Conservation (phyloP, 331 rosid species). For the Quercus tomentella region DNA sequence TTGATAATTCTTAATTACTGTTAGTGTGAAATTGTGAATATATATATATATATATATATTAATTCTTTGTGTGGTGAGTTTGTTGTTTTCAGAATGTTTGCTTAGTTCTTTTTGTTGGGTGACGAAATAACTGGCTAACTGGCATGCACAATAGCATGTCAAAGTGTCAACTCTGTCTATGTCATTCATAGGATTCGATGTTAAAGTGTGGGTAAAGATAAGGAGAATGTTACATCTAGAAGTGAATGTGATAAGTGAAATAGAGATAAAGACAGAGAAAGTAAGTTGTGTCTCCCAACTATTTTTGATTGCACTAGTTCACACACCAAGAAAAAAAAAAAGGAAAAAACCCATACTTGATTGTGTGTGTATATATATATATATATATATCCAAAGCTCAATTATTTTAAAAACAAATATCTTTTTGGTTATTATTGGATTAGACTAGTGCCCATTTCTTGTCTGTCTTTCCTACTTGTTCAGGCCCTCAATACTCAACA, state of each 20-base stretch:
- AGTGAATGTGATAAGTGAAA: neutral
- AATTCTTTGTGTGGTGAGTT: neutral
- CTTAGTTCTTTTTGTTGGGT: slow-evolving; percentile 5
- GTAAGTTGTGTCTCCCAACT: neutral
- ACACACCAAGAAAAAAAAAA: neutral
- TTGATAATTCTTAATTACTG: neutral
- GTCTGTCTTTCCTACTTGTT: too few relatives aligned
- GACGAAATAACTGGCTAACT: slow-evolving; percentile 1
- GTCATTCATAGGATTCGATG: neutral
- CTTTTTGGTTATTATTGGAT: too few relatives aligned
- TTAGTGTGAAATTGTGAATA: too few relatives aligned
- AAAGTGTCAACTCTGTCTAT: neutral
- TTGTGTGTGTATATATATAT: too few relatives aligned
- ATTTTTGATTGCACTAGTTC: neutral
- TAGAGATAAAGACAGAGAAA: neutral
- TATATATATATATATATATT: too few relatives aligned
- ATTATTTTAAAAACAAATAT: too few relatives aligned
- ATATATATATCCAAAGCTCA: too few relatives aligned
- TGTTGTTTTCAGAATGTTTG: neutral
- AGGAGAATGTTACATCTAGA: neutral
- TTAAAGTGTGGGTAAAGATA: neutral
- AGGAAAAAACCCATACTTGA: neutral
- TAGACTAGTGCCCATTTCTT: too few relatives aligned
- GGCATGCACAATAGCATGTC: neutral
- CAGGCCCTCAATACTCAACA: too few relatives aligned